These are phyloP conservation scores for Aspergillus japonicus DNA, from an alignment of 2,329 filamentous ascomycete species.

Conservation along the genomic window DNA sequence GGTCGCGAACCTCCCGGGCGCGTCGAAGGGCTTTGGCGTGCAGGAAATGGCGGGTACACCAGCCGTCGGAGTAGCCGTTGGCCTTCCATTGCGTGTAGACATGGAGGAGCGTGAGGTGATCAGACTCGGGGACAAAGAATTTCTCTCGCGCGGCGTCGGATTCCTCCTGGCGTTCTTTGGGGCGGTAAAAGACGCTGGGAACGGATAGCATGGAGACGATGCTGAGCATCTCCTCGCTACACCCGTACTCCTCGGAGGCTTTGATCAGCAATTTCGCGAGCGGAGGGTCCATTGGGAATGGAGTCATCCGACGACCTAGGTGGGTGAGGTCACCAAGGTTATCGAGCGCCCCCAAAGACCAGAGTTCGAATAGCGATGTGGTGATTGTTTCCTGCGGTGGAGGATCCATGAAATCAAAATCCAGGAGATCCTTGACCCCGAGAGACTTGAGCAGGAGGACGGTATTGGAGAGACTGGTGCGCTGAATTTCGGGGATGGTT, in stretches of 20 bases:
- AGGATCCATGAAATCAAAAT: constrained; percentile 99
- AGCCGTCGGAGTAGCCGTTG: constrained; percentile 84
- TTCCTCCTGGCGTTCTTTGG: constrained; percentile 94
- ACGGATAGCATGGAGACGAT: constrained; percentile 98
- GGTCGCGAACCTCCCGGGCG: constrained; percentile 90
- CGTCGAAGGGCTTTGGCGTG: constrained; percentile 91
- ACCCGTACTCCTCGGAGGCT: constrained; percentile 81
- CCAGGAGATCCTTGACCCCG: constrained; percentile 87
- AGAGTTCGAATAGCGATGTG: constrained; percentile 94
- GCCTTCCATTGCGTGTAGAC: constrained; percentile 94
- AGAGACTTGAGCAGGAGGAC: constrained; percentile 92
- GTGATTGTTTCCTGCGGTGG: constrained; percentile 97
- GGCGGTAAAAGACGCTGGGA: constrained; percentile 93
- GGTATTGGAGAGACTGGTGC: constrained; percentile 92
- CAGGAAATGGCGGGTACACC: constrained; percentile 91
- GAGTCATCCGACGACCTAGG: constrained; percentile 89
- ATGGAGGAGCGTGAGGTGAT: constrained; percentile 92
- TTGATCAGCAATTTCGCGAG: constrained; percentile 93
- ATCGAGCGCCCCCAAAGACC: constrained; percentile 90
- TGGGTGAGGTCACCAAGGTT: constrained; percentile 89
- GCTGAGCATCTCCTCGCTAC: constrained; percentile 95
- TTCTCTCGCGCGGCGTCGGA: constrained; percentile 94
- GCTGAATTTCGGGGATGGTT: constrained; percentile 95
- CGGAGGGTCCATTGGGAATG: constrained; percentile 96
- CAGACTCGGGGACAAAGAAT: constrained; percentile 97